Evolutionary conservation across 1,139 yeast genomes (phyloP).

Genomic region (Debaryomycetaceae sp.): DNA sequence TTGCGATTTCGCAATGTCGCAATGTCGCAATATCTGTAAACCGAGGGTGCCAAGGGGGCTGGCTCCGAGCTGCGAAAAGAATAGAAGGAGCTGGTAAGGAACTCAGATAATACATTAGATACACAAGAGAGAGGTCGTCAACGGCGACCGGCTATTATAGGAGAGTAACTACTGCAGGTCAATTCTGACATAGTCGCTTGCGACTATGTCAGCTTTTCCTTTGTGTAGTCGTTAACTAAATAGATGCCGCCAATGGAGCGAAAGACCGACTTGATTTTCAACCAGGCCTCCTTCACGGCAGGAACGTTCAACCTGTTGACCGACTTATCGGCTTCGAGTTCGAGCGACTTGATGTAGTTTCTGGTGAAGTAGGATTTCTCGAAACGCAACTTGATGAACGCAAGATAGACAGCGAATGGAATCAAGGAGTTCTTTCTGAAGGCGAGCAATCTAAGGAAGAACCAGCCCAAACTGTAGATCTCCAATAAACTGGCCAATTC

Average conservation of each 20-base stretch:
- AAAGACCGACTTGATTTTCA: conserved; percentile 46
- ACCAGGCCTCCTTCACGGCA: conserved; percentile 61
- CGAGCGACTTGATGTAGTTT: conserved; percentile 65
- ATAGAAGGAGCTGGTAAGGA: not conserved
- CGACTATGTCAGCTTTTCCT: conserved; percentile 16
- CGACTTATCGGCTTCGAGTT: conserved; percentile 66
- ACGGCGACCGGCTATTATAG: too few relatives aligned
- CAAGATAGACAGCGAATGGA: conserved; percentile 53
- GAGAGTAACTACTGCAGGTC: too few relatives aligned
- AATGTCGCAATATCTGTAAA: too few relatives aligned
- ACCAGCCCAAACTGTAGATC: conserved; percentile 49
- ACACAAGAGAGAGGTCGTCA: not conserved
- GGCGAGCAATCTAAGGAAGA: conserved; percentile 53
- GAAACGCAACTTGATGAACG: conserved; percentile 74
- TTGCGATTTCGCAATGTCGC: too few relatives aligned
- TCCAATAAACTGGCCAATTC: conserved; percentile 71
- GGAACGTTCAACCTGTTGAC: conserved; percentile 60
- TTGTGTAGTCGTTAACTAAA: conserved; percentile 37
- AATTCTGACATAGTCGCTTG: not conserved
- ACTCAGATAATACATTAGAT: not conserved
- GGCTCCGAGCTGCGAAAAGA: not conserved
- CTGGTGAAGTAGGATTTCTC: conserved; percentile 77
- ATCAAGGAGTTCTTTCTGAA: conserved; percentile 65
- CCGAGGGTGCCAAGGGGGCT: too few relatives aligned
- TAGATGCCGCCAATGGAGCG: conserved; percentile 31